Conservation (phyloP, 2,329 filamentous ascomycete genomes). For the Exserohilum rostratum region DNA sequence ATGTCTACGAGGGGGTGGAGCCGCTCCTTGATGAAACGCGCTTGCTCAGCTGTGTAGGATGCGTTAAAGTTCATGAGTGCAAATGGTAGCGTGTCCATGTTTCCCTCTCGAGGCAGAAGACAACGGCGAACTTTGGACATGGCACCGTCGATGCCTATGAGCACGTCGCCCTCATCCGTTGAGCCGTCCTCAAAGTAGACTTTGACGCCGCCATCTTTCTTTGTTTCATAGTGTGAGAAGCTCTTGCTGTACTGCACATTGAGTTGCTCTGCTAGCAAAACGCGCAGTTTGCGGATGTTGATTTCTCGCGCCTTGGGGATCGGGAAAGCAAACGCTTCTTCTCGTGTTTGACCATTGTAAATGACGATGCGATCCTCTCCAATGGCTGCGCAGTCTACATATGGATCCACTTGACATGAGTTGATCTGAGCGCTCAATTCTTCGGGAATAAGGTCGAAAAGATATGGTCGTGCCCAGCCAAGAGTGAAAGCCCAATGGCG, state of each 20-base stretch:
- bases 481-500: constrained; percentile 49
- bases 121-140: constrained; percentile 36
- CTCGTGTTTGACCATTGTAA: constrained; percentile 43
- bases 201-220: constrained; percentile 31
- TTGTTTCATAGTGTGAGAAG: constrained; percentile 24
- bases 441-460: constrained; percentile 40
- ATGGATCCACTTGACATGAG: constrained; percentile 42
- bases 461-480: constrained; percentile 42
- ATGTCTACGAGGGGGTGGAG: constrained; percentile 41
- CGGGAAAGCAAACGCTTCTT: constrained; percentile 44
- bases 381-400: constrained; percentile 34
- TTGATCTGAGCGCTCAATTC: constrained; percentile 33
- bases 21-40: constrained; percentile 30
- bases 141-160: constrained; percentile 37
- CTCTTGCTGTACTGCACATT: constrained; percentile 40
- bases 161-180: constrained; percentile 26
- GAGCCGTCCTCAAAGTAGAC: constrained; percentile 35
- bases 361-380: constrained; percentile 41
- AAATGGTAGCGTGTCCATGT: constrained; percentile 34
- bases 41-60: constrained; percentile 33
- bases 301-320: constrained; percentile 43
- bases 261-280: constrained; percentile 43
- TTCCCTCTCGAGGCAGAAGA: constrained; percentile 24
- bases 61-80: constrained; percentile 41
- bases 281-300: constrained; percentile 47